Conservation (phyloP, 352 stramenopile species). For the Aphanomyces cochlioides region DNA sequence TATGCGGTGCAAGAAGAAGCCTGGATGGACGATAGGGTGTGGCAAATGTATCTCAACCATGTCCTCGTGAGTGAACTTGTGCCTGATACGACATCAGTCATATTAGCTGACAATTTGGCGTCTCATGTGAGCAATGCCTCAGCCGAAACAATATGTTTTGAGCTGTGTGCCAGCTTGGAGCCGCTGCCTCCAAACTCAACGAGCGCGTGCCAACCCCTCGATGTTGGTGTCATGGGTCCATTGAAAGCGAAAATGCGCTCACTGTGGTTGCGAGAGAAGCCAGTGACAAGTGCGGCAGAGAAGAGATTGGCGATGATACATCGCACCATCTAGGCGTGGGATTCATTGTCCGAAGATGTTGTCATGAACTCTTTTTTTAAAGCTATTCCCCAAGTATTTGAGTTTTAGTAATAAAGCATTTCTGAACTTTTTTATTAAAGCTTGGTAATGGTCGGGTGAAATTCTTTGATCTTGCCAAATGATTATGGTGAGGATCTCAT, state of each 20-base stretch:
- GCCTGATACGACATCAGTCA: background rate
- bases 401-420: too few species aligned
- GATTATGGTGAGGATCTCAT: too few species aligned
- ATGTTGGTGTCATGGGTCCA: slow-evolving; percentile 18
- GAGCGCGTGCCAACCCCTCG: slow-evolving; percentile 9
- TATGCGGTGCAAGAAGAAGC: slow-evolving; percentile 14
- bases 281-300: background rate
- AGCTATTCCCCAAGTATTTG: background rate
- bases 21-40: slow-evolving; percentile 5
- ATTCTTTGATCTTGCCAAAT: too few species aligned
- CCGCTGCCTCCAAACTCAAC: slow-evolving; percentile 9
- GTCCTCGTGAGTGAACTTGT: background rate
- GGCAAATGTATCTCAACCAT: slow-evolving; percentile 4
- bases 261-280: slow-evolving; percentile 5
- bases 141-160: background rate
- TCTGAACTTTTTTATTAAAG: too few species aligned
- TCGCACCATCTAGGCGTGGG: background rate
- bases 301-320: slow-evolving; percentile 8
- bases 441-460: too few species aligned
- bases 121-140: slow-evolving; percentile 12
- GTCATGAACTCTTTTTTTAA: background rate
- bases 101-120: slow-evolving; percentile 14
- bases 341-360: background rate
- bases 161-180: background rate
- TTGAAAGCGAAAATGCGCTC: slow-evolving; percentile 14